phyloP scores from a whole-genome alignment of 306 rosid genomes.

The Rosa persica region DNA sequence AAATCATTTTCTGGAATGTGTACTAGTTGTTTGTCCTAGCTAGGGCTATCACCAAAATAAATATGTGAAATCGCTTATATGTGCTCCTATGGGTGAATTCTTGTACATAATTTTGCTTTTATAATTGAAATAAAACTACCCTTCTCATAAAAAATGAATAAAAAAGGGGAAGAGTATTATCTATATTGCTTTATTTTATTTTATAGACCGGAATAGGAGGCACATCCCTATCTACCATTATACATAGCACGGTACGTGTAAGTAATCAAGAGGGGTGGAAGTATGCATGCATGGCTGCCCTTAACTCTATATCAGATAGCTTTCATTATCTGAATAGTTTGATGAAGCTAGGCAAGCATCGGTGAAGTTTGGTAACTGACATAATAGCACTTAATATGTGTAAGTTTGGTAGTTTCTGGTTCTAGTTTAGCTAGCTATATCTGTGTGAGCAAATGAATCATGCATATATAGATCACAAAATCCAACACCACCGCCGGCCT shows the following conservation, averaged over 20 bases:
- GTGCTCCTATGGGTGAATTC: background rate
- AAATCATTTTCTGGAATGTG: background rate
- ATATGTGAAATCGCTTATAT: background rate
- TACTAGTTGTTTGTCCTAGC: background rate
- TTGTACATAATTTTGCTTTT: background rate
- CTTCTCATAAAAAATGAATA: too few relatives aligned
- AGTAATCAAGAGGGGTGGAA: background rate
- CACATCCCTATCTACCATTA: background rate
- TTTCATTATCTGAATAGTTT: background rate
- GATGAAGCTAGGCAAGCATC: slow-evolving; percentile 5
- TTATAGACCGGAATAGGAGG: background rate
- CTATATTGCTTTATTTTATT: background rate
- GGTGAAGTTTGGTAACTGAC: slow-evolving; percentile 45
- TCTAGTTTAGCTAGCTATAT: background rate
- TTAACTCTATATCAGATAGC: background rate
- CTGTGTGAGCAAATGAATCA: background rate
- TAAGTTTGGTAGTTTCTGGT: background rate
- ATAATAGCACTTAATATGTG: slow-evolving; percentile 29
- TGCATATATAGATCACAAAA: background rate
- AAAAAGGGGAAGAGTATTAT: background rate
- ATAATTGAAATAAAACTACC: too few relatives aligned
- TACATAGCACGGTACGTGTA: background rate
- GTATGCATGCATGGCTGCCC: background rate
- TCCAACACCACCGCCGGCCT: slow-evolving; percentile 3
- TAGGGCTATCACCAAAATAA: background rate